Percentiles rank a stretch among this genome's conserved stretches.
Conservation (phyloP, 805 yeast species). For the Gaillardinia entomophila region DNA sequence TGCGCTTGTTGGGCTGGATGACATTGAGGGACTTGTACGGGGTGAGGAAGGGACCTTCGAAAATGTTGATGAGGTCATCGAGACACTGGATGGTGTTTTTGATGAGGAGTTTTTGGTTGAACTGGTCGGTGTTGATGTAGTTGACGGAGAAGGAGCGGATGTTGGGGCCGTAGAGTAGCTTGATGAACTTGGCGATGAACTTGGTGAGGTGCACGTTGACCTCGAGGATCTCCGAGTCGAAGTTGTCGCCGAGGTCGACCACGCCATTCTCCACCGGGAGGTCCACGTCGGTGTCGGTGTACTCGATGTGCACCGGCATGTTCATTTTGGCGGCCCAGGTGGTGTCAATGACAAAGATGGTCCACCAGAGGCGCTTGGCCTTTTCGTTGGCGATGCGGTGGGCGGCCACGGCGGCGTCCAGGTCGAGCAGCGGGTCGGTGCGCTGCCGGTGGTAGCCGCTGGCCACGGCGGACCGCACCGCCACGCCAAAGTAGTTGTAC, state of each 20-base stretch:
- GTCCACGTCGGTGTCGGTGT: conserved; percentile 39
- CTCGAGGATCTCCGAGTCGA: conserved; percentile 25
- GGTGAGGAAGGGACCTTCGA: conserved; percentile 23
- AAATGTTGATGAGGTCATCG: conserved; percentile 22
- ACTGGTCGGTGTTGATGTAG: conserved; percentile 35
- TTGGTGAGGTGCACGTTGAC: conserved; percentile 35
- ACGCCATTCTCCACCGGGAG: conserved; percentile 29
- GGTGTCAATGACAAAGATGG: conserved; percentile 33
- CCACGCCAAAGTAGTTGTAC: conserved; percentile 34
- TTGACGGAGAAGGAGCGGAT: conserved; percentile 33
- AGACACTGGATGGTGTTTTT: conserved; percentile 23
- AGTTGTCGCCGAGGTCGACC: conserved; percentile 21
- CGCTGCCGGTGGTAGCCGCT: conserved; percentile 32
- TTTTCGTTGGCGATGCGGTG: conserved; percentile 16
- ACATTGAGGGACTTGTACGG: conserved; percentile 16
- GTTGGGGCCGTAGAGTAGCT: conserved; percentile 35
- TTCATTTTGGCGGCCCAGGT: conserved; percentile 35
- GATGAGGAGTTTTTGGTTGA: conserved; percentile 30
- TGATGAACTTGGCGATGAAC: conserved; percentile 28
- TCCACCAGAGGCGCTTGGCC: conserved; percentile 37
- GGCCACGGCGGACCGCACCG: conserved; percentile 32
- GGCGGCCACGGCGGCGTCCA: conserved; percentile 1
- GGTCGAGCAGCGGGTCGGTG: conserved; percentile 4
- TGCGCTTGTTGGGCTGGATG: conserved; percentile 16
- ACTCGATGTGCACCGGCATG: conserved; percentile 35